Base-by-base conservation (phyloP, 805 yeast genomes). In the Candida pini region DNA sequence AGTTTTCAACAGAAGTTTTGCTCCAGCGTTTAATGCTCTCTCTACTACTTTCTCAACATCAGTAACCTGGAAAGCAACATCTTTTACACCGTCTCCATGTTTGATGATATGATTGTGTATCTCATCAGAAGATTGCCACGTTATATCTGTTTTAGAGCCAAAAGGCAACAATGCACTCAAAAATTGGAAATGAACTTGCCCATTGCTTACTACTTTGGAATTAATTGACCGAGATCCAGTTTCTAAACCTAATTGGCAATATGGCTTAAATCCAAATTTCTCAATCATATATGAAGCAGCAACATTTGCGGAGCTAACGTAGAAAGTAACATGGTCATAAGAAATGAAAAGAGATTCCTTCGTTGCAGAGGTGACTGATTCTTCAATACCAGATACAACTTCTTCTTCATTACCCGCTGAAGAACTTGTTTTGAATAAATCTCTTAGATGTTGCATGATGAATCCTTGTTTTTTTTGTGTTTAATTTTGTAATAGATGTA, bases 51-150 rank as follows among this genome's bases (percentile, higher is more conserved):
- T 43, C 4, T 61, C 67, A 9, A 74, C 74, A 45, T 78, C 63
- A 4, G 57, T 61, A 0, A 83, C 90, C n/a, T 51, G 51, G 46
- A 85, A 80, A 0, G 86, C 72, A 9, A 86, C 74, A 49, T 86
- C 92, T 53, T 75, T 75, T n/a, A 85, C 85, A 5, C 86, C 83
- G 51, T 83, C 89, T 1, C 94, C 90, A 54, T 86, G 95, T 5
- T 47, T 53, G 5, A 53, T 47, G 6, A 78, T 57, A 44, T 72
- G 78, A 9, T 54, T 47, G 40, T 68, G 71, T 16, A 78, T 69
- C 19, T 60, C 64, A 13, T 43, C 41, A 15, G 46, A 37, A 6
- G 43, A 10, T 5, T 39, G 43, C 5, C 41, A 35, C 3, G 35
- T 40, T 6, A 45, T 36, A 5, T 30, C 32, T 5, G 9, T 18